Evolutionary conservation across 2,329 filamentous ascomycete species (phyloP), one percentile per base, ranked within the genome.

Genomic region (Fusarium odoratissimum): DNA sequence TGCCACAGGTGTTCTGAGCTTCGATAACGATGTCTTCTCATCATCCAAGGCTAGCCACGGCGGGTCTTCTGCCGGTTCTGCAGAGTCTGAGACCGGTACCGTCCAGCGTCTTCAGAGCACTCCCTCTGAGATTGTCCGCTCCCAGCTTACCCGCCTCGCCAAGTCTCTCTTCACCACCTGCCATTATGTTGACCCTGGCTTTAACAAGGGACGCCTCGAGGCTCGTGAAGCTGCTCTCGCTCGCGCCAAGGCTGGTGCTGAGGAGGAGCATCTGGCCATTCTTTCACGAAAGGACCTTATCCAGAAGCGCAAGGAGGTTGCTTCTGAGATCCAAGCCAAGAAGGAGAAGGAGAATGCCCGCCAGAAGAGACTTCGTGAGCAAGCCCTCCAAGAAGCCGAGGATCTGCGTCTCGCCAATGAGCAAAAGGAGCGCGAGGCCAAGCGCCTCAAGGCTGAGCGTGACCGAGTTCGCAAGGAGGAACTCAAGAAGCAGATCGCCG

Each of bases 11-110:
- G 93, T 98, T 55, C 90, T 99, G 68, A 98, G 95, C 82, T 99
- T 99, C 78, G 96, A 99, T 82, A 97, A 94, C 60, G 96, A 99
- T 82, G 95, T 99, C 75, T 98, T 99, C 88, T 97, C 96, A 40
- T 98, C 96, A 21, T 91, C 95, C 79, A 98, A 97, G 87, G 94
- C 95, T 75, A 89, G 94, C 69, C 94, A 97, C 83, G 88, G 93
- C 72, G 95, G 95, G 72, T 95, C 94, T 75, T 90, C 88, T 64
- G 91, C 93, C 70, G 95, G 95, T 68, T 97, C 95, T 61, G 93
- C 95, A 51, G 96, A 98, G 84, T 90, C 87, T 72, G 95, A 98
- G 80, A 88, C 89, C 61, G 91, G 92, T 78, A 93, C 93, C 56
- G 93, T 98, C 41, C 96, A 99, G 86, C 93, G 95, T 78, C 91